phyloP scores from a whole-genome alignment of 2,329 filamentous ascomycete species.

The Aspergillus tubingensis region DNA sequence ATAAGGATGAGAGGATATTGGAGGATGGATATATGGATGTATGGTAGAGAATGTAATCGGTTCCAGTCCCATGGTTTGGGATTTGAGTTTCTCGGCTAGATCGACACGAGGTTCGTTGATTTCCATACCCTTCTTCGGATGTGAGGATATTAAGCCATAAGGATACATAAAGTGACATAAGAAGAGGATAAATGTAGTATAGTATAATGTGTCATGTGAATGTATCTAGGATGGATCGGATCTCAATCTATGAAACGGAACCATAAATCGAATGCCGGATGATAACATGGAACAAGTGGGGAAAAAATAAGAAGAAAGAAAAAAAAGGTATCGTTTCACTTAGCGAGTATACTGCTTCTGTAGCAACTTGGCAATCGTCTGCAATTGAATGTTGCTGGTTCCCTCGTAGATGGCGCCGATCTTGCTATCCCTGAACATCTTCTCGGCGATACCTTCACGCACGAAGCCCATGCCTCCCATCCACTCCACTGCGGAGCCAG shows the following conservation, averaged over 20 bases:
- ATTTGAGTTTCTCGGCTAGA: not conserved
- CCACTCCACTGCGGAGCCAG: conserved; percentile 89
- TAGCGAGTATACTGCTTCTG: conserved; percentile 69
- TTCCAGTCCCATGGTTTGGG: too few relatives aligned
- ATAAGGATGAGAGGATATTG: too few relatives aligned
- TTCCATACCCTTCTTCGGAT: not conserved
- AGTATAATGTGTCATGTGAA: too few relatives aligned
- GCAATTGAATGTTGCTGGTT: conserved; percentile 66
- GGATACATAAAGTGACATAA: too few relatives aligned
- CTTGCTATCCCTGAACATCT: conserved; percentile 97
- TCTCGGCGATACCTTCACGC: conserved; percentile 92
- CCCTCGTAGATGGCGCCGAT: conserved; percentile 98
- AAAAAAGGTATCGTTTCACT: conserved; percentile 1
- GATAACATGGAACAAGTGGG: not conserved
- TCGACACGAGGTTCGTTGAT: not conserved
- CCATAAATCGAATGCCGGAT: not conserved
- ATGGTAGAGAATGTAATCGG: too few relatives aligned
- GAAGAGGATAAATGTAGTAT: too few relatives aligned
- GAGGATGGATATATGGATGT: too few relatives aligned
- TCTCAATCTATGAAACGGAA: too few relatives aligned
- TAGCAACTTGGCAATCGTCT: conserved; percentile 69
- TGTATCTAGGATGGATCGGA: too few relatives aligned
- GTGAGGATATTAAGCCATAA: too few relatives aligned
- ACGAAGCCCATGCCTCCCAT: conserved; percentile 99
- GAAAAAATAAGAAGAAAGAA: not conserved